phyloP scores from a whole-genome alignment of 768 basidiomycete genomes.

The Leucocoprinus leucothites region DNA sequence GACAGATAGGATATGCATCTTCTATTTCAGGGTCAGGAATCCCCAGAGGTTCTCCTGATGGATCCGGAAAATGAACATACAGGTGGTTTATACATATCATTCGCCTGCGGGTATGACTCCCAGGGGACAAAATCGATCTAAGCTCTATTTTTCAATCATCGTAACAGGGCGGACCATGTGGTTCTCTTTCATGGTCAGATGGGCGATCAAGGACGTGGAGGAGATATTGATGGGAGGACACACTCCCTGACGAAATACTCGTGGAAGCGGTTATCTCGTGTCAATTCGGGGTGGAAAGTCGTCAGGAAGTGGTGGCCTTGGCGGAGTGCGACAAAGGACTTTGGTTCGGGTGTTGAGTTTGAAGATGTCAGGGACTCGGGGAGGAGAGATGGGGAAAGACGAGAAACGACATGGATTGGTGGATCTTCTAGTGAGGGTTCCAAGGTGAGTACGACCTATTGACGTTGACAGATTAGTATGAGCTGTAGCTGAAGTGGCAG shows the following conservation, averaged over 20 bases:
- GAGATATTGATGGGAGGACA: slow-evolving; percentile 38
- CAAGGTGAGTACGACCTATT: slow-evolving; percentile 63
- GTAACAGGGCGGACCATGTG: not conserved
- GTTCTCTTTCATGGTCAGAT: not conserved
- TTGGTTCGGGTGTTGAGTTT: slow-evolving; percentile 50
- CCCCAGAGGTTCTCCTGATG: not conserved
- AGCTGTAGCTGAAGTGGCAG: not conserved
- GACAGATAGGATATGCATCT: not conserved
- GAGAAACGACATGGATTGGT: slow-evolving; percentile 68
- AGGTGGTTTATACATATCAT: not conserved
- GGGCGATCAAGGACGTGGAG: not conserved
- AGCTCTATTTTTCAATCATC: slow-evolving; percentile 6
- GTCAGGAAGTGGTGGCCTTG: slow-evolving; percentile 86
- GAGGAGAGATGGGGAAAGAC: slow-evolving; percentile 51
- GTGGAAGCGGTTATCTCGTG: slow-evolving; percentile 83
- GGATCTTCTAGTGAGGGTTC: slow-evolving; percentile 43
- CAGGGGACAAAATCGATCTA: not conserved
- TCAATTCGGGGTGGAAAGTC: slow-evolving; percentile 94
- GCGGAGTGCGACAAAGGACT: slow-evolving; percentile 76
- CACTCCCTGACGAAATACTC: slow-evolving; percentile 85
- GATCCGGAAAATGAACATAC: not conserved
- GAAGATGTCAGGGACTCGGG: slow-evolving; percentile 39
- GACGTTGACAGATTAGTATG: not conserved
- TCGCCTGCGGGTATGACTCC: not conserved
- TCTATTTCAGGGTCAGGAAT: not conserved